Evolutionary conservation across 169 alveolate species (phyloP), one percentile per base, ranked within the genome.

Genomic region (Plasmodium gonderi): DNA sequence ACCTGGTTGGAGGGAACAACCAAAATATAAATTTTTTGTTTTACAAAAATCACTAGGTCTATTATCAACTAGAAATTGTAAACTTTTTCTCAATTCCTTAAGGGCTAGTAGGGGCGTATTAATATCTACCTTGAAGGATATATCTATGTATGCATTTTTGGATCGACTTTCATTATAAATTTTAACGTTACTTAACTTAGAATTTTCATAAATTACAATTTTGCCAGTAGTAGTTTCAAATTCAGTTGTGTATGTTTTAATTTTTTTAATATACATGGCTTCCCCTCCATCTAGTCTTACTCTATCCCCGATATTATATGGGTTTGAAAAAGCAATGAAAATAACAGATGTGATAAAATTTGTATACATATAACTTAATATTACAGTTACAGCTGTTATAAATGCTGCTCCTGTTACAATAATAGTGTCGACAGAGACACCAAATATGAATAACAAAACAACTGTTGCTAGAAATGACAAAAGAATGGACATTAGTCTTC

Each of bases 371-470:
- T 96, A 94, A 85, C 95, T 96, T 49, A 97, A 81, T 4, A 97
- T 97, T 31, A 97, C 98, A 1, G 98, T 96, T 8, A 96, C 67
- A 1, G 98, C 97, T 42, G 98, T 96, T 17, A 96, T 80, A 65
- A 97, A 93, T 0, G 98, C 98, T n/a, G 98, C 98, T 1, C 98
- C 98, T 3, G 98, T 96, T 8, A 96, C 97, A 4, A 97, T 97
- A 45, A 97, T 93, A 33, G 97, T 97, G 93, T 97, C 98, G 4
- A 96, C 96, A 40, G 97, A 95, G 1, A 97, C 96, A 0, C 98
- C 98, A 54, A 96, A 80, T 14, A 96, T 94, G 75, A 96, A 95
- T 47, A 97, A 90, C 54, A 97, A 85, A 45, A 93, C 95, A 36
- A 97, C 96, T 2, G 91, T 74, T 17, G 98, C 95, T 20, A 95